Evolutionary conservation across 2,329 filamentous ascomycete species (phyloP).

Genomic region (Lecanicillium sp.): DNA sequence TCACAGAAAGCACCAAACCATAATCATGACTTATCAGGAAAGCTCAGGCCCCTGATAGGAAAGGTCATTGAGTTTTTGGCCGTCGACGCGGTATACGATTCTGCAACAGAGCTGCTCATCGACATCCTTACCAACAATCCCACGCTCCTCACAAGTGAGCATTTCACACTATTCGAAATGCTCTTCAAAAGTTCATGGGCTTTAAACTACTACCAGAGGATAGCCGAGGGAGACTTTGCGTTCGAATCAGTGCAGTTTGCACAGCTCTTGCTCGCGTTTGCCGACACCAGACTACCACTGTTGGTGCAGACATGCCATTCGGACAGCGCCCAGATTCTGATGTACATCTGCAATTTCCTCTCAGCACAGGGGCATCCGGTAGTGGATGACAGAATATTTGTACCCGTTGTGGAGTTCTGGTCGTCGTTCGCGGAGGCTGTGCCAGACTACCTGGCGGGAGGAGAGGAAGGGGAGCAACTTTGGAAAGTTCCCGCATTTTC

Average conservation of each 20-base stretch:
- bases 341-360: slow-evolving; percentile 58
- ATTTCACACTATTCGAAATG: slow-evolving; percentile 52
- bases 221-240: slow-evolving; percentile 55
- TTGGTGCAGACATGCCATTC: slow-evolving; percentile 48
- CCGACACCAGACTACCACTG: slow-evolving; percentile 56
- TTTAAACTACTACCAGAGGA: slow-evolving; percentile 44
- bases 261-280: slow-evolving; percentile 61
- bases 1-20: slow-evolving; percentile 58
- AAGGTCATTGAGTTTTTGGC: slow-evolving; percentile 56
- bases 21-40: slow-evolving; percentile 49
- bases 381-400: slow-evolving; percentile 68
- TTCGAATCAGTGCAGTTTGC: slow-evolving; percentile 62
- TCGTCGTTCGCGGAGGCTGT: slow-evolving; percentile 66
- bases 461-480: background rate
- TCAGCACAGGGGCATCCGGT: slow-evolving; percentile 60
- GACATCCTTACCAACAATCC: slow-evolving; percentile 62
- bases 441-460: slow-evolving; percentile 37
- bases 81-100: slow-evolving; percentile 51
- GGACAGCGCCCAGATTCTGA: slow-evolving; percentile 48
- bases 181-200: slow-evolving; percentile 58
- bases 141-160: slow-evolving; percentile 52
- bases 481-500: background rate
- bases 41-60: slow-evolving; percentile 54
- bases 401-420: slow-evolving; percentile 75
- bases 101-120: slow-evolving; percentile 56